Conservation (phyloP, 1,139 yeast genomes). For the Sugiyamaella xylanicola region DNA sequence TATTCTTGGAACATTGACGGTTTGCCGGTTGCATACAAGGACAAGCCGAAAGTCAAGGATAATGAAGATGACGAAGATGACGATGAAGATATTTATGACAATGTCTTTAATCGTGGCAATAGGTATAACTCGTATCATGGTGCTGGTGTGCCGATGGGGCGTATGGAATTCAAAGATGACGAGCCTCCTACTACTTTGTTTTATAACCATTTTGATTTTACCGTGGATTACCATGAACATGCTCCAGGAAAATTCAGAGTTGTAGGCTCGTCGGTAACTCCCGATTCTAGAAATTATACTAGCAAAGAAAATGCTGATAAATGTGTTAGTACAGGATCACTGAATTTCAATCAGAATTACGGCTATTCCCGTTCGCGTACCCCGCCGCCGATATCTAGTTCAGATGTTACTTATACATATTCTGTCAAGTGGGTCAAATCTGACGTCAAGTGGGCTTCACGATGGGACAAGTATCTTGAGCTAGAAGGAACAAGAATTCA, state of each 20-base stretch:
- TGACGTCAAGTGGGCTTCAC: constrained; percentile 90
- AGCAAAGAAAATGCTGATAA: constrained; percentile 40
- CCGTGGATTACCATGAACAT: constrained; percentile 78
- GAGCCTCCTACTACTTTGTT: constrained; percentile 49
- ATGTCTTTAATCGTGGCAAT: constrained; percentile 16
- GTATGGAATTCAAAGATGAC: too few species aligned
- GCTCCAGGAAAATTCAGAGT: constrained; percentile 72
- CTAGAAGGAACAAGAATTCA: constrained; percentile 89
- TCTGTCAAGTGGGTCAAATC: constrained; percentile 68
- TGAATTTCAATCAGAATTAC: too few species aligned
- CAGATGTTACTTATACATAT: constrained; percentile 57
- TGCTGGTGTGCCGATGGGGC: too few species aligned
- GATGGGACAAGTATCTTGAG: constrained; percentile 96
- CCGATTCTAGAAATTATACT: constrained; percentile 60
- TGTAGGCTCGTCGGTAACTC: constrained; percentile 82
- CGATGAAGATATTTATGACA: constrained; percentile 40
- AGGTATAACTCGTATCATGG: too few species aligned
- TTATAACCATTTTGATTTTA: constrained; percentile 77
- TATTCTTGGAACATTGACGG: constrained; percentile 93
- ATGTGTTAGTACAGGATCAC: too few species aligned
- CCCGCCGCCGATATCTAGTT: too few species aligned
- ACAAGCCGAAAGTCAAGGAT: constrained; percentile 43
- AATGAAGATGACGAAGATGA: constrained; percentile 4
- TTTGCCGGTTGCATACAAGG: constrained; percentile 80
- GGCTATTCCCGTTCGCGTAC: too few species aligned